phyloP scores from a whole-genome alignment of 306 rosid genomes.

The Lablab purpureus region DNA sequence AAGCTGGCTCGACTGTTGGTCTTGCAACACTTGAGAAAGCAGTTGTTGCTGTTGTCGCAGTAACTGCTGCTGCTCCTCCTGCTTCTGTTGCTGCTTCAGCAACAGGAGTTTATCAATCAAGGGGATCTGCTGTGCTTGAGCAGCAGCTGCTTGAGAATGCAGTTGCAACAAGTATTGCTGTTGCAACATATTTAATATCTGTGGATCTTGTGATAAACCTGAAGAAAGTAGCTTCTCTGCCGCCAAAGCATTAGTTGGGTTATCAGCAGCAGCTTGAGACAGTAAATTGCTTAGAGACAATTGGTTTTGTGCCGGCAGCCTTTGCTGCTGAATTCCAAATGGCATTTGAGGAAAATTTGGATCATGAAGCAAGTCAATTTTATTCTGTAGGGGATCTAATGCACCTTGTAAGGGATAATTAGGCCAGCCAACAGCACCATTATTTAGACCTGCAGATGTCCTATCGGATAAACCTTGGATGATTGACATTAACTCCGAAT shows the following conservation, averaged over 20 bases:
- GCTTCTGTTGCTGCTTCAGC: conserved; percentile 91
- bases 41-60: conserved; percentile 87
- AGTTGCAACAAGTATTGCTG: conserved; percentile 87
- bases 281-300: conserved; percentile 63
- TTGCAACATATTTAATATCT: conserved; percentile 75
- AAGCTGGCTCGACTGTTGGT: conserved; percentile 76
- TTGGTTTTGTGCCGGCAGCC: conserved; percentile 73
- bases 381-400: conserved; percentile 69
- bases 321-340: conserved; percentile 83
- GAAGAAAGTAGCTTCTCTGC: conserved; percentile 83
- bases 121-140: conserved; percentile 74
- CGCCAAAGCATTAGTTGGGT: conserved; percentile 54
- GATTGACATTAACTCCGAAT: conserved; percentile 74
- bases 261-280: conserved; percentile 72
- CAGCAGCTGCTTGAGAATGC: conserved; percentile 78
- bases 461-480: conserved; percentile 81
- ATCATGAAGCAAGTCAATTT: conserved; percentile 71
- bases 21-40: conserved; percentile 84
- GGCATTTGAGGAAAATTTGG: conserved; percentile 72
- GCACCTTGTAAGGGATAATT: conserved; percentile 73
- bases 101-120: conserved; percentile 76
- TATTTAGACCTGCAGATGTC: conserved; percentile 66
- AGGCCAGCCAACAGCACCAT: conserved; percentile 72
- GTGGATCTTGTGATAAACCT: conserved; percentile 87
- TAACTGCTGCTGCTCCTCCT: conserved; percentile 84